phyloP scores from a whole-genome alignment of 2,329 filamentous ascomycete species.

The Ustulina deusta region DNA sequence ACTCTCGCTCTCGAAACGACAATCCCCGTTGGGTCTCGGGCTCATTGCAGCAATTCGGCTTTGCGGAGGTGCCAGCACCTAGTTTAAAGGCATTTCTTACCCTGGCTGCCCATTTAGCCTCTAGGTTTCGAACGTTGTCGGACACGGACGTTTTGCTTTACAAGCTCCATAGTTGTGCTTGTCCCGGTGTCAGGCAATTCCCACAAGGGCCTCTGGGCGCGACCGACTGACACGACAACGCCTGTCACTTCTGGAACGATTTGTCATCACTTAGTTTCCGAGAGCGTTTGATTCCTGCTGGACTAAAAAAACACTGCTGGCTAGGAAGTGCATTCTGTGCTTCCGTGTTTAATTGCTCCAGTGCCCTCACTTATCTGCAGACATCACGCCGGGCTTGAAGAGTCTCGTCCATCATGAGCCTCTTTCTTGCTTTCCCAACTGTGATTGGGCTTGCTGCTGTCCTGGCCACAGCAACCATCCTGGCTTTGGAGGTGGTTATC shows the following conservation, averaged over 20 bases:
- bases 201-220: slow-evolving; percentile 13
- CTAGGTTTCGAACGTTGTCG: slow-evolving; percentile 29
- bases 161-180: slow-evolving; percentile 14
- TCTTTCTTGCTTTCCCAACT: slow-evolving; percentile 52
- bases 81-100: slow-evolving; percentile 7
- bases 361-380: slow-evolving; percentile 9
- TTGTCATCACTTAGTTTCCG: neutral
- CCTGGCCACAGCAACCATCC: slow-evolving; percentile 55
- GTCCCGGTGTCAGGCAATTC: neutral
- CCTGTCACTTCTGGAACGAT: neutral
- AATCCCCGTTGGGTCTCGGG: slow-evolving; percentile 26
- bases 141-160: slow-evolving; percentile 24
- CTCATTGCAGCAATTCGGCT: slow-evolving; percentile 21
- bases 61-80: slow-evolving; percentile 14
- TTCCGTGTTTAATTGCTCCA: slow-evolving; percentile 3
- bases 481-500: slow-evolving; percentile 57
- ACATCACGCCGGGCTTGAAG: slow-evolving; percentile 15
- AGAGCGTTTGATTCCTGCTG: slow-evolving; percentile 2
- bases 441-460: slow-evolving; percentile 54
- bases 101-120: slow-evolving; percentile 29
- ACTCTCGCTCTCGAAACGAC: slow-evolving; percentile 17
- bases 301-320: slow-evolving; percentile 2
- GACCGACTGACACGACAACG: neutral
- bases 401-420: slow-evolving; percentile 49
- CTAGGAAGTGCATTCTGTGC: neutral